Base-by-base conservation (phyloP, 2,329 filamentous ascomycete genomes). In the Ophiostoma quercus region DNA sequence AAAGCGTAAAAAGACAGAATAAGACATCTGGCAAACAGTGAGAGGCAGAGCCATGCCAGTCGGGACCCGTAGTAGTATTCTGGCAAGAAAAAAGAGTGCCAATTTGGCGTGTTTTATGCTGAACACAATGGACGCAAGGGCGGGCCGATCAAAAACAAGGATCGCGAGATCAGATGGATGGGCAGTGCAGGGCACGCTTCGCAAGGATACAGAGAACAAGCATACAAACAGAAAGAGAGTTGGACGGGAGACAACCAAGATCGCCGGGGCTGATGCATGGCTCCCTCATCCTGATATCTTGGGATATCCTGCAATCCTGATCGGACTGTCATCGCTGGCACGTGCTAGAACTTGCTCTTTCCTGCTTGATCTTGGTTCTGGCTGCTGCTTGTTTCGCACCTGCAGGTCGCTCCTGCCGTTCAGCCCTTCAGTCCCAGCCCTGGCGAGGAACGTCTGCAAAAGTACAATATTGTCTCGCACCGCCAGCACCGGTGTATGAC, bases 91-190 rank as follows among this genome's bases (percentile, higher is more conserved):
- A 4, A 47, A 19, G 16, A 47, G 43, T 47, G 43, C 51, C 51
- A 57, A 57, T 57, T 25, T 57, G 51, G 51, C 51, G 51, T 57
- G 51, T 57, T 57, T 57, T 57, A 57, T 57, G 51, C 51, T 57
- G 51, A 25, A 57, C 51, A 57, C 51, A 57, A 57, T 22, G 9
- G 51, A 57, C 51, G 51, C 51, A 57, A 57, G 51, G 51, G 51
- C n/a, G 51, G 51, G 51, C 51, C n/a, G 51, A 57, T 57, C n/a
- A 57, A 57, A 57, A 57, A 25, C 51, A 57, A 57, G 51, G 51
- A 57, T 22, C 51, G 51, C 51, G 51, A 25, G 51, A 57, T 25
- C 51, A 57, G 51, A 57, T 25, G n/a, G 51, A 57, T 14, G 39
- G 39, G 39, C 51, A 57, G 51, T n/a, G 51, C 51, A 57, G 51